A percentile compares a stretch with the other conserved stretches of the same genome.
Evolutionary conservation across 1,284 basidiomycete genomes (phyloP).

Genomic region (Caloboletus firmus): DNA sequence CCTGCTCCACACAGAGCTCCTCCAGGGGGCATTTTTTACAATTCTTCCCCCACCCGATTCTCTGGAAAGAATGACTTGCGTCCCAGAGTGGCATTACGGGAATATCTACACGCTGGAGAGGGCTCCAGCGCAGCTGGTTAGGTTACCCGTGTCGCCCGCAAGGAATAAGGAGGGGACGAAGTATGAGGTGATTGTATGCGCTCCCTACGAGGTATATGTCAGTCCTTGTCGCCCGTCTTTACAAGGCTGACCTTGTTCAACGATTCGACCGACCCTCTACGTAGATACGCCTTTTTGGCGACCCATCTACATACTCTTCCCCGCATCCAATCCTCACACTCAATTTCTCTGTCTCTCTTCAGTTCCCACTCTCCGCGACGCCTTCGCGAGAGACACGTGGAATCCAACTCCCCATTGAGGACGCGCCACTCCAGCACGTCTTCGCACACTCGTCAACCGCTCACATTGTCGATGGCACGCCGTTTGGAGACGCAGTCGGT

Average conservation of each 20-base stretch:
- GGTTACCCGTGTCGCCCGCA: conserved; percentile 46
- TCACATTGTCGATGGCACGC: conserved; percentile 66
- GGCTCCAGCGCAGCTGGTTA: conserved; percentile 48
- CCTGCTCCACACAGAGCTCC: conserved; percentile 43
- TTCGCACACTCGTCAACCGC: conserved; percentile 54
- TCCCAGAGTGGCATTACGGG: conserved; percentile 67
- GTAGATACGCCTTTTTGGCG: conserved; percentile 78
- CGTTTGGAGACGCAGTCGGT: conserved; percentile 67
- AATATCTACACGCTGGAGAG: conserved; percentile 68
- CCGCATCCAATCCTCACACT: conserved; percentile 54
- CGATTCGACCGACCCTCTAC: neutral
- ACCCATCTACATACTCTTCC: conserved; percentile 47
- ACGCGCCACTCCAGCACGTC: conserved; percentile 39
- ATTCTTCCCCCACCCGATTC: conserved; percentile 46
- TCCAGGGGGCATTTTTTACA: conserved; percentile 69
- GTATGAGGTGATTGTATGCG: conserved; percentile 56
- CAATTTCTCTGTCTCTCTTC: conserved; percentile 45
- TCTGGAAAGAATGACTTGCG: conserved; percentile 15
- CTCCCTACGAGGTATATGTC: conserved; percentile 33
- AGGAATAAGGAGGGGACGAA: conserved; percentile 49
- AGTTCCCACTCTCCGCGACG: conserved; percentile 27
- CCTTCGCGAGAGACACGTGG: neutral
- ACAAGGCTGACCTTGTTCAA: neutral
- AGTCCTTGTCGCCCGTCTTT: neutral
- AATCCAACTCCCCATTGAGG: neutral